A percentile compares a stretch with the other conserved stretches of the same genome.
phyloP scores from a whole-genome alignment of 1,284 basidiomycete genomes.

The Schizopora paradoxa region DNA sequence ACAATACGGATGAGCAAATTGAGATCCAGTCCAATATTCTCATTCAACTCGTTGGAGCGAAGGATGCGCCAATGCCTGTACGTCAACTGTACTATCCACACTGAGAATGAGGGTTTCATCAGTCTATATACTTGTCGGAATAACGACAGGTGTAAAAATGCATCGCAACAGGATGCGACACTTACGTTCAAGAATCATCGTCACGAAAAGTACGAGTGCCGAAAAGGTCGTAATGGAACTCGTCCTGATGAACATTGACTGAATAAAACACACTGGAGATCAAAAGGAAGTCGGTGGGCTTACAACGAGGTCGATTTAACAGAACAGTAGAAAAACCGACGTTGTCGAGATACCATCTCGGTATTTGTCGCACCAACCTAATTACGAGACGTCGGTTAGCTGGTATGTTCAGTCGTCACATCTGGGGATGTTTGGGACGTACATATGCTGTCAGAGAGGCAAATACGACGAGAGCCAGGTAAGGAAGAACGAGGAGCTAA shows the following conservation, averaged over 20 bases:
- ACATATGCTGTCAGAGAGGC: conserved; percentile 38
- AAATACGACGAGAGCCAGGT: conserved; percentile 33
- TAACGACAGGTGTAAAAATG: conserved; percentile 12
- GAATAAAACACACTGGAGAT: neutral
- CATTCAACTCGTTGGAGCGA: conserved; percentile 24
- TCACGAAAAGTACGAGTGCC: conserved; percentile 33
- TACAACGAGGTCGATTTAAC: conserved; percentile 36
- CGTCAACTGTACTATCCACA: conserved; percentile 37
- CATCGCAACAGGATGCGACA: neutral
- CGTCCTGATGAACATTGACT: conserved; percentile 28
- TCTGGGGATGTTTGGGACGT: conserved; percentile 1
- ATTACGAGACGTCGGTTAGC: neutral
- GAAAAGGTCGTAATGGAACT: conserved; percentile 35
- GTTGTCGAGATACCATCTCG: conserved; percentile 34
- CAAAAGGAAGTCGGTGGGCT: conserved; percentile 13
- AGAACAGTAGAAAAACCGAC: conserved; percentile 48
- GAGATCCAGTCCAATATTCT: conserved; percentile 30
- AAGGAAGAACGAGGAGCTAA: conserved; percentile 39
- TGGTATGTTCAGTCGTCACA: neutral
- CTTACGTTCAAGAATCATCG: conserved; percentile 30
- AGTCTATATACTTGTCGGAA: conserved; percentile 11
- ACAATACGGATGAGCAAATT: conserved; percentile 39
- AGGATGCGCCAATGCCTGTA: conserved; percentile 31
- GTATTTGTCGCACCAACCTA: conserved; percentile 38
- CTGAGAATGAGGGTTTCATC: conserved; percentile 20